Evolutionary conservation across 2,329 filamentous ascomycete species (phyloP).

Genomic region (Samsoniella hepiali): DNA sequence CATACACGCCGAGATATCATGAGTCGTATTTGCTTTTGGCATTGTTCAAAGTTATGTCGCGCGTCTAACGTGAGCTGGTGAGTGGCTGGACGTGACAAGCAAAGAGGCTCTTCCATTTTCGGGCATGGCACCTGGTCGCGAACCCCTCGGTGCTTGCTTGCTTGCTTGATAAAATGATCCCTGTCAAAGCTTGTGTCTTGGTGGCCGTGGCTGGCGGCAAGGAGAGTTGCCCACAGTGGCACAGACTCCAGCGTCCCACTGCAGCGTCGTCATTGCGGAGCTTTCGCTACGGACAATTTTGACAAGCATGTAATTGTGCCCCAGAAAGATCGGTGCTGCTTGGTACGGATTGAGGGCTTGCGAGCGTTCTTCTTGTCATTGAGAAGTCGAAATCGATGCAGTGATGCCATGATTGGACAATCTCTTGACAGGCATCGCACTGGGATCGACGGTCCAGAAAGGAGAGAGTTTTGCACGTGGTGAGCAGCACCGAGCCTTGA

Average conservation of each 20-base stretch:
- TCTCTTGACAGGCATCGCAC: not conserved
- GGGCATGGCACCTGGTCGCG: not conserved
- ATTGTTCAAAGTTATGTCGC: not conserved
- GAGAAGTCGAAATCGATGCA: not conserved
- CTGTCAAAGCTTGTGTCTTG: not conserved
- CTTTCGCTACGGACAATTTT: not conserved
- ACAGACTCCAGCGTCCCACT: not conserved
- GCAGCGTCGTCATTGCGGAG: slow-evolving; percentile 14
- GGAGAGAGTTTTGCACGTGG: not conserved
- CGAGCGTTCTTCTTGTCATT: not conserved
- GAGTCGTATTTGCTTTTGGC: not conserved
- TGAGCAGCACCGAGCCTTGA: not conserved
- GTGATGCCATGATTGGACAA: not conserved
- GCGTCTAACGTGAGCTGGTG: not conserved
- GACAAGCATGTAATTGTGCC: slow-evolving; percentile 2
- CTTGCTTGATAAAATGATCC: not conserved
- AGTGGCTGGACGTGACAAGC: not conserved
- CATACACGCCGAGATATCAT: too few species aligned
- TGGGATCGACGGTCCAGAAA: not conserved
- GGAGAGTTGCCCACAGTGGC: not conserved
- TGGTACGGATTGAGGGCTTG: not conserved
- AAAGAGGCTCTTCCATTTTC: not conserved
- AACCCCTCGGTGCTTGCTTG: not conserved
- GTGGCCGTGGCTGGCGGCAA: not conserved
- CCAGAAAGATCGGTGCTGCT: slow-evolving; percentile 2